Evolutionary conservation across 805 yeast genomes (phyloP).

Genomic region (Tetrapisispora pingtungensis): DNA sequence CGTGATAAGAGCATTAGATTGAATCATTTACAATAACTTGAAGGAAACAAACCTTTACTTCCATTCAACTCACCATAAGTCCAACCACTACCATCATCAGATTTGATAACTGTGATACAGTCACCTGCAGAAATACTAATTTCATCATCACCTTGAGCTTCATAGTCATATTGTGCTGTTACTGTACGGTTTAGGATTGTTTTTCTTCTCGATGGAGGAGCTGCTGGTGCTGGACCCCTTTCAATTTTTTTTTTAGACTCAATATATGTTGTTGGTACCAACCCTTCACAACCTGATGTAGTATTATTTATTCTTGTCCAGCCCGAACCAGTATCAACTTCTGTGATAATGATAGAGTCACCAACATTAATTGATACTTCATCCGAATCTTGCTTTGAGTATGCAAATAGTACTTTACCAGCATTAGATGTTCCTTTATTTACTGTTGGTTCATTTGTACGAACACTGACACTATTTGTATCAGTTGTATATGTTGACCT

Average conservation of each 20-base stretch:
- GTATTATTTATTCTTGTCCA: constrained; percentile 66
- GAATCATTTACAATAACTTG: constrained; percentile 48
- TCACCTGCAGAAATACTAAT: constrained; percentile 66
- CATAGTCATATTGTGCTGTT: constrained; percentile 66
- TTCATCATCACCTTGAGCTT: constrained; percentile 74
- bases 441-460: too few relatives aligned
- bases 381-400: constrained; percentile 61
- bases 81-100: constrained; percentile 85
- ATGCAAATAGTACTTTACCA: constrained; percentile 53
- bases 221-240: constrained; percentile 59
- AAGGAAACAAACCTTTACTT: constrained; percentile 61
- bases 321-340: constrained; percentile 80
- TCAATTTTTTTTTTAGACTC: constrained; percentile 31
- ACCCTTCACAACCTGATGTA: constrained; percentile 46
- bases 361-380: constrained; percentile 57
- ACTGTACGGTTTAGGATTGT: constrained; percentile 33
- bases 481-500: neutral
- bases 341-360: constrained; percentile 48
- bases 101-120: constrained; percentile 52
- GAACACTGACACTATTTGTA: neutral
- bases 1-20: neutral
- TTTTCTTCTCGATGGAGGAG: constrained; percentile 60
- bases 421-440: constrained; percentile 1
- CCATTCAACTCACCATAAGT: constrained; percentile 79
- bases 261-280: constrained; percentile 79